phyloP scores from a whole-genome alignment of 23 red algal genomes.

The Agarophyton chilense region DNA sequence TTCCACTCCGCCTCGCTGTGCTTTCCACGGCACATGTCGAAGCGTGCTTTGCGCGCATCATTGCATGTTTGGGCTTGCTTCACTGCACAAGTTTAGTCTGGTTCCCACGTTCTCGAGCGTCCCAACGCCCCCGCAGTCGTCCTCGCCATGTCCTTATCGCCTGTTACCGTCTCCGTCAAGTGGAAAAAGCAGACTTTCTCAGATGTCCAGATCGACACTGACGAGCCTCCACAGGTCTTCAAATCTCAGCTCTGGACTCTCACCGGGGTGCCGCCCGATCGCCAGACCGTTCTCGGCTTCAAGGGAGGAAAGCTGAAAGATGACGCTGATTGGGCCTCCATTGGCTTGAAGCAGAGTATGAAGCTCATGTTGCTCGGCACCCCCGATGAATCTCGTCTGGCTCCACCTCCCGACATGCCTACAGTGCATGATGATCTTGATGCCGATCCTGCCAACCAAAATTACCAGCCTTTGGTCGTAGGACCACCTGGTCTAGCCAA shows the following conservation, averaged over 20 bases:
- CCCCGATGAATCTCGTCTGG: constrained; percentile 55
- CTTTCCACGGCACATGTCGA: too few species aligned
- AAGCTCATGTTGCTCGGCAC: constrained; percentile 89
- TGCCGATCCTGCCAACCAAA: constrained; percentile 13
- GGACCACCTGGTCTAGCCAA: constrained; percentile 83
- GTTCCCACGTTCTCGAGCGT: too few species aligned
- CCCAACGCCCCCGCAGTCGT: too few species aligned
- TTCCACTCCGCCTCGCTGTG: too few species aligned
- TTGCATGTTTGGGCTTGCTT: too few species aligned
- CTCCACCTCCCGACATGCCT: constrained; percentile 38
- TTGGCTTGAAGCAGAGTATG: constrained; percentile 69
- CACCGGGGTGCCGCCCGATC: constrained; percentile 83
- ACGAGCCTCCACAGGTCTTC: constrained; percentile 61
- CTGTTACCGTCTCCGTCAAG: constrained; percentile 75
- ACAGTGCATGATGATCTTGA: constrained; percentile 64
- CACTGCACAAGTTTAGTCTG: too few species aligned
- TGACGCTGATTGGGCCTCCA: constrained; percentile 57
- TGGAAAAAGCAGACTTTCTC: constrained; percentile 78
- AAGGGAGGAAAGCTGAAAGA: constrained; percentile 77
- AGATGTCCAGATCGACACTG: constrained; percentile 68
- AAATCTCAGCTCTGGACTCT: constrained; percentile 80
- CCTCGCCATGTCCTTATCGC: not conserved
- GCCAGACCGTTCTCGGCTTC: constrained; percentile 90
- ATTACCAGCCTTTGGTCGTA: not conserved
- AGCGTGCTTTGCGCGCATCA: too few species aligned